These are phyloP conservation scores for Wilhelminamyces savonicus DNA, from an alignment of 805 yeast species.

Conservation along the genomic window DNA sequence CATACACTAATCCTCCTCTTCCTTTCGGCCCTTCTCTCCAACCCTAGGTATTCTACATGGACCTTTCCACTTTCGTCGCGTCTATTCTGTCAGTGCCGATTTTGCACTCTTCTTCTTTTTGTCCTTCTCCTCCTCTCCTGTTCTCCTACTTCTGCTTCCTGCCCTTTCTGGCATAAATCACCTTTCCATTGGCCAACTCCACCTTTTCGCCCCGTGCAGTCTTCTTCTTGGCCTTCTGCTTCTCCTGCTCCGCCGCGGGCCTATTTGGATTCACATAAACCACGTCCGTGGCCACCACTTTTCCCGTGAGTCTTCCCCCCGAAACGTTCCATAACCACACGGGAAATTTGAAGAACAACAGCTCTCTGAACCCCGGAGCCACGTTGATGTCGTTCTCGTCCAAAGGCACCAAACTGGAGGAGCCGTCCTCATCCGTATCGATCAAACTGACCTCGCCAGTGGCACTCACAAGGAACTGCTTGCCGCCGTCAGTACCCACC, in stretches of 20 bases:
- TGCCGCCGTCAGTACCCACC: constrained; percentile 38
- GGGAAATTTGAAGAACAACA: constrained; percentile 39
- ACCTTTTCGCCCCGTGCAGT: constrained; percentile 36
- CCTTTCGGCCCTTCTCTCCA: no score
- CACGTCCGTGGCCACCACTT: constrained; percentile 12
- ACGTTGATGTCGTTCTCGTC: constrained; percentile 42
- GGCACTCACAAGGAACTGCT: constrained; percentile 47
- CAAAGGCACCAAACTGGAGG: constrained; percentile 24
- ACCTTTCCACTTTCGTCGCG: no score
- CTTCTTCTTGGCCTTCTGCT: constrained; percentile 24
- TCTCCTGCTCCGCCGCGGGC: constrained; percentile 7
- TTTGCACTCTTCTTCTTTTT: no score
- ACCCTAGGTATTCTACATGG: no score
- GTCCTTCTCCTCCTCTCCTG: neutral
- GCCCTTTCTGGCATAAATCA: constrained; percentile 26
- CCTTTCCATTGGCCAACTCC: constrained; percentile 58
- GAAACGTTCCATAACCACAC: constrained; percentile 38
- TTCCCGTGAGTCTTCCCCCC: constrained; percentile 29
- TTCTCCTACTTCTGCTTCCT: constrained; percentile 2
- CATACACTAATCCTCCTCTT: no score
- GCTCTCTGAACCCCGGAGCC: constrained; percentile 45
- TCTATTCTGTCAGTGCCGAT: no score
- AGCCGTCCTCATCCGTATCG: constrained; percentile 33
- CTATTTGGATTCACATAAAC: constrained; percentile 8
- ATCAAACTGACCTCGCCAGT: constrained; percentile 49